Conservation (phyloP, 1,139 yeast genomes). For the Pichia sp. region DNA sequence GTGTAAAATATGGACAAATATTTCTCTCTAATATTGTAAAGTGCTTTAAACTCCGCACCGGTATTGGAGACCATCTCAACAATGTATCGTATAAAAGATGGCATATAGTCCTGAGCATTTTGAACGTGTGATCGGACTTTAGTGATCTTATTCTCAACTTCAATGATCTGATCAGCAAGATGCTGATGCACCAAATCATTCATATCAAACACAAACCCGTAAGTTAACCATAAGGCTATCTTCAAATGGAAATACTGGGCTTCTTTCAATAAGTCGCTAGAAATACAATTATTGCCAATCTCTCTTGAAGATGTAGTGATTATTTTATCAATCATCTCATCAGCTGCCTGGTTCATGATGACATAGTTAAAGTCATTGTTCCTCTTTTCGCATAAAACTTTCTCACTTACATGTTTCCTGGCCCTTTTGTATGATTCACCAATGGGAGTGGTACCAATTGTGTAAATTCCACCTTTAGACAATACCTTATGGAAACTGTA, state of each 20-base stretch:
- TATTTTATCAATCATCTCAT: constrained; percentile 24
- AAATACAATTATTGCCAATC: too few species aligned
- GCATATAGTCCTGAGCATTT: constrained; percentile 56
- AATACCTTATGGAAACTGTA: constrained; percentile 65
- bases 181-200: constrained; percentile 30
- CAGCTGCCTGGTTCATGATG: constrained; percentile 40
- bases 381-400: constrained; percentile 35
- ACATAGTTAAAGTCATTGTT: constrained; percentile 29
- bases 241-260: constrained; percentile 49
- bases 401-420: constrained; percentile 47
- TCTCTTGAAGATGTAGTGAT: neutral
- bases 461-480: constrained; percentile 50
- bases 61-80: constrained; percentile 24
- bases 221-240: constrained; percentile 51
- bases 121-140: constrained; percentile 57
- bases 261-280: constrained; percentile 12
- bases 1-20: constrained; percentile 42
- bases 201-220: constrained; percentile 36
- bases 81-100: constrained; percentile 33
- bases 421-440: constrained; percentile 45
- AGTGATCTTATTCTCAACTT: constrained; percentile 60
- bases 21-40: constrained; percentile 42
- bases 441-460: constrained; percentile 74
- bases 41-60: constrained; percentile 29
- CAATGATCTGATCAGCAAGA: constrained; percentile 48